Evolutionary conservation across 768 basidiomycete genomes (phyloP).

Genomic region (Mycena crocata): DNA sequence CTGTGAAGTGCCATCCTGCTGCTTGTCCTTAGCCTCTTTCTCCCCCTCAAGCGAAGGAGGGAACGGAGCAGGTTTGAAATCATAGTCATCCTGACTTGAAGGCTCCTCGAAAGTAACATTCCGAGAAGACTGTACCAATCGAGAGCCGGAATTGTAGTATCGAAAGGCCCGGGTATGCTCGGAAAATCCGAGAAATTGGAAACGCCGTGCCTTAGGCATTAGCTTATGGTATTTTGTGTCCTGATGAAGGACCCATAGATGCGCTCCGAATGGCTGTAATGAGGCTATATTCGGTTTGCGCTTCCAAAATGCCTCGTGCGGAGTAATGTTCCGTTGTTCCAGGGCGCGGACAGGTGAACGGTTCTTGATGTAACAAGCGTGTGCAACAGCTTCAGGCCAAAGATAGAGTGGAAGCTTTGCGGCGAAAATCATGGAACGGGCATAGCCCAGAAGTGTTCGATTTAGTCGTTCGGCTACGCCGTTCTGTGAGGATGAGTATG

Average conservation of each 20-base stretch:
- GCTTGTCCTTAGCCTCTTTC: slow-evolving; percentile 5
- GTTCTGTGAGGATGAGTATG: too few species aligned
- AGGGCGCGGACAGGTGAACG: too few species aligned
- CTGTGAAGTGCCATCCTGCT: slow-evolving; percentile 2
- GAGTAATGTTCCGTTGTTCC: too few species aligned
- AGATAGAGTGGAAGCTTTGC: too few species aligned
- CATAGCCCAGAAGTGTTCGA: too few species aligned
- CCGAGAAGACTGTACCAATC: slow-evolving; percentile 38
- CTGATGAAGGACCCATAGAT: slow-evolving; percentile 20
- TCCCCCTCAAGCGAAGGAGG: slow-evolving; percentile 27
- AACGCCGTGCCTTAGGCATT: slow-evolving; percentile 13
- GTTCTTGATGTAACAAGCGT: too few species aligned
- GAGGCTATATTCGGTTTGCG: slow-evolving; percentile 31
- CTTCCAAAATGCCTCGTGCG: too few species aligned
- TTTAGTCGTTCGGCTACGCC: too few species aligned
- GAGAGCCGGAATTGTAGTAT: slow-evolving; percentile 36
- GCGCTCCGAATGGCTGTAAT: slow-evolving; percentile 39
- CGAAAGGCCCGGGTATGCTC: slow-evolving; percentile 39
- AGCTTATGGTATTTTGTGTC: slow-evolving; percentile 36
- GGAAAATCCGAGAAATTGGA: slow-evolving; percentile 28
- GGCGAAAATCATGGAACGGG: too few species aligned
- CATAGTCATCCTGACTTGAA: not conserved
- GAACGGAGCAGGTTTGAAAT: slow-evolving; percentile 1
- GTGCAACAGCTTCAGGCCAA: too few species aligned
- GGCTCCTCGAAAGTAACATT: slow-evolving; percentile 37